A percentile compares a stretch with the other conserved stretches of the same genome.
Evolutionary conservation across 768 basidiomycete genomes (phyloP).

Genomic region (Cantharellus anzutake): DNA sequence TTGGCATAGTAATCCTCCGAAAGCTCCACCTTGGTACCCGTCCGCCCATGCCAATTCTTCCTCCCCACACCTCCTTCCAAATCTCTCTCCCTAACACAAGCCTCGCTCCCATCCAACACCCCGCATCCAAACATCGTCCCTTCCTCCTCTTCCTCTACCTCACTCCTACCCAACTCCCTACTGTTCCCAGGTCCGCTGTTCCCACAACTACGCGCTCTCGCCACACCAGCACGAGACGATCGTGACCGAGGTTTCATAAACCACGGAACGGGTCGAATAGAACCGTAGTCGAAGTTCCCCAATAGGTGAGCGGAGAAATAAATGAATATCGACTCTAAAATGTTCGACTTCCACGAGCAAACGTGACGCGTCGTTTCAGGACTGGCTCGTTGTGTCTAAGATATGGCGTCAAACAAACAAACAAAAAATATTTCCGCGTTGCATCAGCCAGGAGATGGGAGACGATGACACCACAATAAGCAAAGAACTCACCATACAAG

Average conservation of each 20-base stretch:
- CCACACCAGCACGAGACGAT: not conserved
- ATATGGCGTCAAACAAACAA: not conserved
- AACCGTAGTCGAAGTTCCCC: not conserved
- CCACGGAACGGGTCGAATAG: not conserved
- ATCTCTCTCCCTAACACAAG: too few relatives aligned
- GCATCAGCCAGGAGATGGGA: too few relatives aligned
- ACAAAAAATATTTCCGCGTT: too few relatives aligned
- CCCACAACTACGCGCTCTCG: not conserved
- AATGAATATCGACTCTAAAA: not conserved
- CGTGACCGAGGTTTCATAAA: not conserved
- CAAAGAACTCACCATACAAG: constrained; percentile 2
- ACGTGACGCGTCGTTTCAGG: not conserved
- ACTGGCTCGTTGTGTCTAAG: not conserved
- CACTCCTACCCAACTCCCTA: too few relatives aligned
- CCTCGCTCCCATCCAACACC: too few relatives aligned
- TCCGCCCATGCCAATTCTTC: too few relatives aligned
- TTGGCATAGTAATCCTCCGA: not conserved
- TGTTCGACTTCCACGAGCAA: not conserved
- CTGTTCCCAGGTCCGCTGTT: not conserved
- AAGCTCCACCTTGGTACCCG: too few relatives aligned
- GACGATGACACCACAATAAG: not conserved
- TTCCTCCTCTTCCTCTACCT: too few relatives aligned
- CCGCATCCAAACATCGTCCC: too few relatives aligned
- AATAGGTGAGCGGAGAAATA: not conserved
- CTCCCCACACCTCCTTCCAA: too few relatives aligned